Base-by-base conservation (phyloP, 2,329 filamentous ascomycete genomes). In the Xylariaceae sp. region DNA sequence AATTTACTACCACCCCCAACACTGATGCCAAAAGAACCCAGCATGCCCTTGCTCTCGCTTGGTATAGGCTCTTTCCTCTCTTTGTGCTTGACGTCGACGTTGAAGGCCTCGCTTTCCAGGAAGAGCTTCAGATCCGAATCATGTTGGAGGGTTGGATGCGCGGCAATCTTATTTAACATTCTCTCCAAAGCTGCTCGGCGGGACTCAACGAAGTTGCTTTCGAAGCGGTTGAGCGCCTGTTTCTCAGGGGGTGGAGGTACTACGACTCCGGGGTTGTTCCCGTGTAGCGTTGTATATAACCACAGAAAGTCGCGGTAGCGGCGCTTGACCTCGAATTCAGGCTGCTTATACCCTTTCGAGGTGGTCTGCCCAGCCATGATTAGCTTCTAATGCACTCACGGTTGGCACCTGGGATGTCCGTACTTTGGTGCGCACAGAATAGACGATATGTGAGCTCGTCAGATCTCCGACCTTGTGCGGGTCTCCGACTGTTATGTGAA, bases 391-490 rank as follows among this genome's bases (percentile, higher is more conserved):
- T n/a, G 11, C 28, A 26, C 21, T 12, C 19, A 15, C 3, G 9
- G 11, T 9, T 24, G 7, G 34, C 9, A 15, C 28, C 2, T 16
- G 14, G 12, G n/a, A 31, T 19, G 4, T n/a, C 19, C 34, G 17
- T 72, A 92, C 87, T 79, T 85, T 92, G 42, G 92, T 98, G 56
- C 85, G 78, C 49, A 98, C 92, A 54, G 88, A 88, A 66, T 98
- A 98, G 33, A 97, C 92, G 49, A 95, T 98, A 63, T 98, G 92
- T 48, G 89, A 95, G 63, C 86, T 95, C 7, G 92, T 96, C 61
- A 97, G 65, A 64, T 97, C 92, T 43, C 92, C 92, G 51, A 98
- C 90, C 69, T 97, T 98, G 66, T 96, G 89, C 39, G 92, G 92
- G 65, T 98, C 92, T 41, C 92, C 92, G 15, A 98, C 92, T 3